Evolutionary conservation across 1,284 basidiomycete species (phyloP), one percentile per base, ranked within the genome.

Genomic region (Psilocybe mexicana): DNA sequence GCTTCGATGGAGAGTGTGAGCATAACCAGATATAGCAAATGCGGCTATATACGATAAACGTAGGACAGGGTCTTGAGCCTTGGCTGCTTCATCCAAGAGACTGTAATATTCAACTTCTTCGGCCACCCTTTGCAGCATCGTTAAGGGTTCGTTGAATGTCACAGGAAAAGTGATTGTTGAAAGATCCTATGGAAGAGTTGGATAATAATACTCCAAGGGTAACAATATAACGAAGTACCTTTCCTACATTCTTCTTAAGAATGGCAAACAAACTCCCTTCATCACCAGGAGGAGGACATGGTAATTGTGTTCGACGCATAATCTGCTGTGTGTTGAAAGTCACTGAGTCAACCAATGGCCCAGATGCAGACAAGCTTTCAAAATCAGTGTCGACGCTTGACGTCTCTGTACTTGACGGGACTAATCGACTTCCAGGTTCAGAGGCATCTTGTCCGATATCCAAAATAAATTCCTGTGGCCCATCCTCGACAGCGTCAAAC

Each of bases 191-290:
- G 43, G 7, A 40, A 28, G 8, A 49, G 18, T 23, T 38, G 60
- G 47, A 48, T 38, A 30, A 33, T 28, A 38, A 30, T 50, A 7
- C 40, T 11, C 35, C 14, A 55, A 28, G 24, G 35, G 18, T 14
- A 11, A 2, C 10, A 33, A 26, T n/a, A 10, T 44, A 40, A 55
- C 12, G 12, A 55, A 67, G 23, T 61, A 91, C 92, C 79, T 94
- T 95, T 57, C 93, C 93, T 49, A 97, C 90, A 68, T 94, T 96
- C 76, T 95, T 96, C 76, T 94, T 94, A 53, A 97, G 74, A 58
- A 96, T 86, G 1, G 87, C 77, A 66, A 96, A 93, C 43, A 97
- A 74, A 63, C 91, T 94, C 3, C 93, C 91, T 74, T 97, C 94
- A 58, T 96, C 92, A 1, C 85, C 87, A 14, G 88, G 75, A n/a